Evolutionary conservation across 306 rosid species (phyloP), one percentile per base, ranked within the genome.

Genomic region (Medicago arabica): DNA sequence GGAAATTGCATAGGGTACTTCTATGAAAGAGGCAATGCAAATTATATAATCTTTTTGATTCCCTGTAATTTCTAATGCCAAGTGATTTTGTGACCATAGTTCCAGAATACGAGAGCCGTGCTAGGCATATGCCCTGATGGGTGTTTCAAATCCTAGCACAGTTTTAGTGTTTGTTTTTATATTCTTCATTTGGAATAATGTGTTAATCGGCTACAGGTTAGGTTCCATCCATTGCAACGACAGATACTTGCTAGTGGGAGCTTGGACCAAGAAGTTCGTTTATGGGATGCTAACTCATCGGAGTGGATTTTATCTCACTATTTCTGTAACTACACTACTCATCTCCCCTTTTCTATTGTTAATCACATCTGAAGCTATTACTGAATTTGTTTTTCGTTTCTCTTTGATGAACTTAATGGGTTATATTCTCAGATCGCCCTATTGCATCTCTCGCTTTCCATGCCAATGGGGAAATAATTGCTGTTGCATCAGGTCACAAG

Each of bases 401-500:
- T 75, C 51, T 36, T 41, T 69, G 6, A 50, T 80, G 62, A 55
- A 67, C 64, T 71, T 62, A 7, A 57, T 67, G 47, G 47, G 28
- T 67, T 75, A 25, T 67, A 51, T 40, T 81, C 17, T 31, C 72
- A 85, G 88, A 81, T 71, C 88, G 84, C 15, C 88, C 88, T 41
- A 78, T 85, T 78, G 86, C 88, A 64, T 85, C 86, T 68, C 65
- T 85, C 47, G 88, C 88, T 78, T 85, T 82, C 82, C 88, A 85
- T 75, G 88, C 88, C 12, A 78, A 79, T 65, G 86, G 88, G 66
- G 86, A 85, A 75, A 82, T 81, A 72, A 84, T 85, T n/a, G 88
- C 86, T 59, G 88, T 85, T 78, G 88, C 86, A 67, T 85, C 86
- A 60, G 86, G 88, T 54, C 88, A 85, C 69, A 85, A 85, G 84